Base-by-base conservation (phyloP, 805 yeast species). In the Candida vartiovaarae region DNA sequence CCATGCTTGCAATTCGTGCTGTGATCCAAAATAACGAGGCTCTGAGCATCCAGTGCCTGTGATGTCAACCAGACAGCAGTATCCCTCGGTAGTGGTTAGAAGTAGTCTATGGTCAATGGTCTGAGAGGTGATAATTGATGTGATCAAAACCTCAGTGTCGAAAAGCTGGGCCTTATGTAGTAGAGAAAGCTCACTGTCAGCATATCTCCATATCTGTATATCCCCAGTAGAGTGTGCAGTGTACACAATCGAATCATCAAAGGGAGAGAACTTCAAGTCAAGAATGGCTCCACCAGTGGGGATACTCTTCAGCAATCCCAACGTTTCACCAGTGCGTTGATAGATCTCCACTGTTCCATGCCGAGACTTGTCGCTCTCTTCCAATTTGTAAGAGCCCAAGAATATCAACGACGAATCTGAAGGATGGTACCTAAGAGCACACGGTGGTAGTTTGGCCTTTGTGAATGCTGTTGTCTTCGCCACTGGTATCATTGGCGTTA, bases 1-100 rank as follows among this genome's bases (percentile, higher is more conserved):
- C 98, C 98, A 90, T 47, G 95, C 86, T 61, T 91, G 96, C 31
- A 89, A 63, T 8, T 73, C 70, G 60, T 91, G 97, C 1, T 62
- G 45, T 1, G 72, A 36, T 15, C 46, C 50, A 25, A 56, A 50
- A 29, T 39, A 51, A 3, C 31, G 34, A 2, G 50, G 50, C 59
- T 8, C 57, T 46, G 32, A 75, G 63, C 47, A 53, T 29, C 52
- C 45, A 27, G 47, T 15, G 23, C 47, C 6, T 40, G 51, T 31
- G 52, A 63, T n/a, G 27, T 70, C 67, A 1, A 76, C 56, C 0
- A 72, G 51, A 0, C 76, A 71, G 15, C 75, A 68, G 35, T 71
- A 73, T 0, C 97, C 97, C 6, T 74, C 64, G 0, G 96, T 85
- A 2, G 79, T 68, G 0, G 95, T 84, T 0, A 80, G 72, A 1